Evolutionary conservation across 345 rosid species (phyloP).

Genomic region (Acer saccharum): DNA sequence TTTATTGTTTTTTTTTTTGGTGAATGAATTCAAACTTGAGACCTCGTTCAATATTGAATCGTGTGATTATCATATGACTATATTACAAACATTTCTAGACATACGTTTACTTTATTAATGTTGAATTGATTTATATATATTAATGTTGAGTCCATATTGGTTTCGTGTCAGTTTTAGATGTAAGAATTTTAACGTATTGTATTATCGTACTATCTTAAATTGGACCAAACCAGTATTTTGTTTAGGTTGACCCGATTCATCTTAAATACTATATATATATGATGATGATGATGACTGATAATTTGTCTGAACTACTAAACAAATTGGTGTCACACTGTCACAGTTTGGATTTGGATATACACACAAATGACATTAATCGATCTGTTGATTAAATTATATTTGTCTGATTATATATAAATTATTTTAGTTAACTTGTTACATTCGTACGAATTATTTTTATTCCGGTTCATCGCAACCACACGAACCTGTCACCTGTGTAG

Average conservation of each 20-base stretch:
- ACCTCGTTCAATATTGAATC: too few relatives aligned
- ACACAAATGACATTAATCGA: background rate
- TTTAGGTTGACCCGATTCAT: background rate
- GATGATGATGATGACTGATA: background rate
- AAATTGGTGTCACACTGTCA: background rate
- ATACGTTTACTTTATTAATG: too few relatives aligned
- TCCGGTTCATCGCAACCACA: background rate
- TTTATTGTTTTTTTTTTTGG: too few relatives aligned
- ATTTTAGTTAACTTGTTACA: background rate
- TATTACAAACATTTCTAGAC: too few relatives aligned
- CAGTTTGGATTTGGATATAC: background rate
- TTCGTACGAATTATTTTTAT: background rate
- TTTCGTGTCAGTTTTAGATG: background rate
- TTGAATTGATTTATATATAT: too few relatives aligned
- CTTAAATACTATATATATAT: background rate
- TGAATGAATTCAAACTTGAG: too few relatives aligned
- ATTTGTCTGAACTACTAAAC: background rate
- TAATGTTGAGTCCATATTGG: background rate
- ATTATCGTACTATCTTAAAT: background rate
- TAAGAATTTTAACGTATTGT: background rate
- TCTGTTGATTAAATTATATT: background rate
- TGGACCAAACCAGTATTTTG: background rate
- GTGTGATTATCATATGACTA: too few relatives aligned
- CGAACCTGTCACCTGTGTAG: background rate
- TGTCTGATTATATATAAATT: background rate